Conservation (phyloP, 495 filamentous ascomycete genomes). For the Aspergillus hancockii region DNA sequence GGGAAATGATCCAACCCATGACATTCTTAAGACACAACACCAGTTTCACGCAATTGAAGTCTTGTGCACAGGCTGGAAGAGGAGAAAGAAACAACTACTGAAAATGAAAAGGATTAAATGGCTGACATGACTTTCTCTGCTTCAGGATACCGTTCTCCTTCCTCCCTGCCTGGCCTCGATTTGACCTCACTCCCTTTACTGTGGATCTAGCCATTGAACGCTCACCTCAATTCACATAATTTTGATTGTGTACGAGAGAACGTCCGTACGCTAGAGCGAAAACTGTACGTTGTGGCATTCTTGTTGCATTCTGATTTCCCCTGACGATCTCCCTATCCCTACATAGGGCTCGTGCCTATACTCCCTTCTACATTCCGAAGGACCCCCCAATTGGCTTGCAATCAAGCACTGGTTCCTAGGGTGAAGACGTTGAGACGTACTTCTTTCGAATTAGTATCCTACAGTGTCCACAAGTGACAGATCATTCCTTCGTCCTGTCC, state of each 20-base stretch:
- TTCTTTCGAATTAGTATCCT: constrained; percentile 53
- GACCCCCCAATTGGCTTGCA: constrained; percentile 31
- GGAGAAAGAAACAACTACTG: neutral
- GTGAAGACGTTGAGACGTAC: constrained; percentile 74
- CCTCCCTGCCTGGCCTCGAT: constrained; percentile 17
- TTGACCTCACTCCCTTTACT: constrained; percentile 28
- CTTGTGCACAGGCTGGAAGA: constrained; percentile 7
- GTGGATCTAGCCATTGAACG: constrained; percentile 25
- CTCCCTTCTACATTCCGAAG: constrained; percentile 58
- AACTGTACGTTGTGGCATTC: constrained; percentile 41
- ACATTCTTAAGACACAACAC: constrained; percentile 14
- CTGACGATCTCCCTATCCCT: constrained; percentile 48
- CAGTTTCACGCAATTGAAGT: constrained; percentile 12
- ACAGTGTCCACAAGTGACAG: constrained; percentile 39
- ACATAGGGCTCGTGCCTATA: constrained; percentile 48
- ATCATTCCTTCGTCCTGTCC: constrained; percentile 53
- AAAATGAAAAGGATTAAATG: constrained; percentile 4
- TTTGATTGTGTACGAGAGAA: constrained; percentile 20
- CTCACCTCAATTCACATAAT: constrained; percentile 16
- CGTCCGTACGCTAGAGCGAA: constrained; percentile 32
- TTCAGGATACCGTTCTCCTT: constrained; percentile 20
- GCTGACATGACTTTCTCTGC: constrained; percentile 12
- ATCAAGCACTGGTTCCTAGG: constrained; percentile 42
- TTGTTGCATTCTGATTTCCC: constrained; percentile 33
- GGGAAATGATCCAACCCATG: constrained; percentile 18